Base-by-base conservation (phyloP, 176 grass and related monocot genomes). In the Rhynchospora breviuscula region DNA sequence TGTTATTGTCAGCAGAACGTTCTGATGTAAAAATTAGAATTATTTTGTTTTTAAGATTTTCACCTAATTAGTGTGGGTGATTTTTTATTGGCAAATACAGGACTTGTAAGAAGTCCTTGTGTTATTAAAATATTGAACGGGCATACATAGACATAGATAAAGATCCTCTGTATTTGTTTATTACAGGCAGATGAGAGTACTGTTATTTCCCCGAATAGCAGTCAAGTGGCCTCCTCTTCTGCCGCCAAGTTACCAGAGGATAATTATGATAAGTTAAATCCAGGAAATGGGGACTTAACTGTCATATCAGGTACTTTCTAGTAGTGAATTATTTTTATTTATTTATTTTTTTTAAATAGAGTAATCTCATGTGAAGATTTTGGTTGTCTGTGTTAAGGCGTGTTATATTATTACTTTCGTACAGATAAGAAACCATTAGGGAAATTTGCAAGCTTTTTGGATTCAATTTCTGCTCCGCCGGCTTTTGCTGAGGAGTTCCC, bases 401-500 rank as follows among this genome's bases (percentile, higher is more conserved):
- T 53, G 11, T 79, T 31, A 17, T 78, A 8, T 65, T n/a, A 19
- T 74, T 31, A 86, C 63, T 65, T 21, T 22, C 8, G 23, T 83
- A 54, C 62, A 23, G 80, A 83, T 78, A 89, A 79, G 66, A 75
- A 73, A 25, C 81, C 76, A 54, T 67, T 44, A 53, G 89, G 86
- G 33, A 81, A 67, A 68, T 89, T 98, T 57, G 86, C 88, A 80
- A 91, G 81, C 84, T 84, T 98, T 44, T 26, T 98, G 89, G 92
- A 90, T 79, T 90, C 89, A 14, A 86, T 98, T 79, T 89, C 92
- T 10, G 88, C 89, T 8, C 95, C 95, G 3, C 92, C 95, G 29
- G 95, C 95, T 76, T 91, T 95, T 87, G 95, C 95, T 19, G 79
- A 85, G 31, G 95, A 98, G 74, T 83, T 84, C 81, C 90, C 85